phyloP scores from a whole-genome alignment of 2,329 filamentous ascomycete genomes.

The Grosmannia serpens region DNA sequence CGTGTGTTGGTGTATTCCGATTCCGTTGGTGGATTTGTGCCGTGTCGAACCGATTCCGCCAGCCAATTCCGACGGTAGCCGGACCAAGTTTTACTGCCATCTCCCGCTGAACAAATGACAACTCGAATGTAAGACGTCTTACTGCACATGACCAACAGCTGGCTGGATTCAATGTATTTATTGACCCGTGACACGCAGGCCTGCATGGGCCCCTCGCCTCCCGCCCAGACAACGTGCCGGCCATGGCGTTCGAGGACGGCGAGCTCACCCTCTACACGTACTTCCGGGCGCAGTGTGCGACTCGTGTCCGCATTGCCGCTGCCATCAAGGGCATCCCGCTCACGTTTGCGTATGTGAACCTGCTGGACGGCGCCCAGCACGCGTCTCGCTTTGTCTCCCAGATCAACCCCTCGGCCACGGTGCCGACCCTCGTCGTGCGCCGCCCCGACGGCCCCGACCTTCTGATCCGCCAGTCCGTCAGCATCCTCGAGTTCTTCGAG shows the following conservation, averaged over 20 bases:
- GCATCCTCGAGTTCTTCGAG: background rate
- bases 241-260: background rate
- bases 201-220: too few relatives aligned
- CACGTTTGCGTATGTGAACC: background rate
- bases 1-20: background rate
- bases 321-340: background rate
- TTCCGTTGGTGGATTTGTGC: background rate
- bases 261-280: background rate
- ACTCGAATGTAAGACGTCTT: too few relatives aligned
- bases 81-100: background rate
- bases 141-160: too few relatives aligned
- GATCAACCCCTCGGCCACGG: background rate
- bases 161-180: too few relatives aligned
- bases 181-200: too few relatives aligned
- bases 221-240: background rate
- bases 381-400: background rate
- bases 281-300: background rate
- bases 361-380: background rate
- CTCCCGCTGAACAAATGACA: too few relatives aligned
- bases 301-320: background rate
- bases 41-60: background rate
- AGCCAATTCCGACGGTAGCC: background rate
- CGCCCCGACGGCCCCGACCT: background rate
- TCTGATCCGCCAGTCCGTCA: background rate
- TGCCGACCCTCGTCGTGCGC: background rate